Percentiles rank a stretch among this genome's conserved stretches.
Evolutionary conservation across 805 yeast genomes (phyloP).

Genomic region (Monosporozyma solicola): DNA sequence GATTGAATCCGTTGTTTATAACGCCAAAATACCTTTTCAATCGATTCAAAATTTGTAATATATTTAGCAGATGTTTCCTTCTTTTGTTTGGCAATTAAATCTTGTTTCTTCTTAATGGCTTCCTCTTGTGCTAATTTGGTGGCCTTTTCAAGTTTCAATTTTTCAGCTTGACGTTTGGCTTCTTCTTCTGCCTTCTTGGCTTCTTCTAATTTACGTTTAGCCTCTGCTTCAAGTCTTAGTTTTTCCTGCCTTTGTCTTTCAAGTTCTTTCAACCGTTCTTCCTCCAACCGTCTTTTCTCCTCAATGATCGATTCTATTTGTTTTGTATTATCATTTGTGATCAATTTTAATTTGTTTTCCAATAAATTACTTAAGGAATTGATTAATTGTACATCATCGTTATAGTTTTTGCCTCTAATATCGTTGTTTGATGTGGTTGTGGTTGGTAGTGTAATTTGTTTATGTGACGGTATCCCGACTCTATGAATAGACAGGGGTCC

Average conservation of each 20-base stretch:
- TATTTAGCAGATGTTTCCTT: conserved; percentile 15
- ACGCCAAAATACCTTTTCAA: conserved; percentile 38
- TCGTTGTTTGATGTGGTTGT: too few species aligned
- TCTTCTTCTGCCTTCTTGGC: conserved; percentile 10
- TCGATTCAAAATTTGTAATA: conserved; percentile 23
- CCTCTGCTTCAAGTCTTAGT: conserved; percentile 5
- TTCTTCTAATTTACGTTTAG: conserved; percentile 12
- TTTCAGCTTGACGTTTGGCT: conserved; percentile 10
- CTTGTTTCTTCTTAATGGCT: conserved; percentile 15
- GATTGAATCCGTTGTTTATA: conserved; percentile 45
- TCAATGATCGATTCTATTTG: conserved; percentile 3
- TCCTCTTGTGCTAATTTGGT: conserved; percentile 24
- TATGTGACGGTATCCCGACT: neutral
- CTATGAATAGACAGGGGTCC: neutral
- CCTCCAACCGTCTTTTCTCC: conserved; percentile 10
- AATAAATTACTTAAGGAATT: neutral
- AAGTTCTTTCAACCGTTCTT: conserved; percentile 9
- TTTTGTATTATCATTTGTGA: neutral
- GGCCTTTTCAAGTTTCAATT: conserved; percentile 11
- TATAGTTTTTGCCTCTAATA: neutral
- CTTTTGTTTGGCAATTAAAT: conserved; percentile 9
- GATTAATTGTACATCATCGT: neutral
- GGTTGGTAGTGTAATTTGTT: neutral
- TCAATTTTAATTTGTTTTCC: neutral
- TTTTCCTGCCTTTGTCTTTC: conserved; percentile 7